Conservation (phyloP, 2,329 filamentous ascomycete genomes). For the Septoria linicola region DNA sequence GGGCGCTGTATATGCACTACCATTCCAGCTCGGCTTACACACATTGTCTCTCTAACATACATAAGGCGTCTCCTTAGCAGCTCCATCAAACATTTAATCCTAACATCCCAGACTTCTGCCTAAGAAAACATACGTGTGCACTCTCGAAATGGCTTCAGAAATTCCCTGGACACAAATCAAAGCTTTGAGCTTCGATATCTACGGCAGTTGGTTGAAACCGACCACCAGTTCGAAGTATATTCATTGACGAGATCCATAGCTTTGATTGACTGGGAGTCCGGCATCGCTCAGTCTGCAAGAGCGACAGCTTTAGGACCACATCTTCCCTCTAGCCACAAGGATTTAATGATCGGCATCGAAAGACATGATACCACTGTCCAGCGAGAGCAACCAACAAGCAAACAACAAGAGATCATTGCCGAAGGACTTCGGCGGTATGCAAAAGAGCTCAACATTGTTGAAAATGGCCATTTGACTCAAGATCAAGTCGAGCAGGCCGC, state of each 20-base stretch:
- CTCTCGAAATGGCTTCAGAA: constrained; percentile 31
- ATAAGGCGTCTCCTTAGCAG: too few species aligned
- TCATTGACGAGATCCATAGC: constrained; percentile 36
- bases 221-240: not conserved
- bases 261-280: constrained; percentile 74
- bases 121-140: too few species aligned
- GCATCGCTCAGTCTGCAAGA: constrained; percentile 57
- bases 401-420: constrained; percentile 57
- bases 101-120: too few species aligned
- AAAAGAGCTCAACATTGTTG: constrained; percentile 45
- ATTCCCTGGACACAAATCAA: constrained; percentile 35
- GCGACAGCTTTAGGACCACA: constrained; percentile 48
- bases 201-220: constrained; percentile 53
- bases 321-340: constrained; percentile 47
- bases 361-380: constrained; percentile 53
- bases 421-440: constrained; percentile 36
- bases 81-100: too few species aligned
- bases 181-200: constrained; percentile 72
- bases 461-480: constrained; percentile 51
- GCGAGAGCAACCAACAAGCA: constrained; percentile 53
- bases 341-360: constrained; percentile 47
- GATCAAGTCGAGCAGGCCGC: constrained; percentile 43
- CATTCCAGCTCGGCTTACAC: too few species aligned
- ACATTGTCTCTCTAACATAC: too few species aligned
- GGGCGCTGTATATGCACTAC: too few species aligned